Evolutionary conservation across 1,139 yeast species (phyloP).

Genomic region (Yamadazyma dushanensis): DNA sequence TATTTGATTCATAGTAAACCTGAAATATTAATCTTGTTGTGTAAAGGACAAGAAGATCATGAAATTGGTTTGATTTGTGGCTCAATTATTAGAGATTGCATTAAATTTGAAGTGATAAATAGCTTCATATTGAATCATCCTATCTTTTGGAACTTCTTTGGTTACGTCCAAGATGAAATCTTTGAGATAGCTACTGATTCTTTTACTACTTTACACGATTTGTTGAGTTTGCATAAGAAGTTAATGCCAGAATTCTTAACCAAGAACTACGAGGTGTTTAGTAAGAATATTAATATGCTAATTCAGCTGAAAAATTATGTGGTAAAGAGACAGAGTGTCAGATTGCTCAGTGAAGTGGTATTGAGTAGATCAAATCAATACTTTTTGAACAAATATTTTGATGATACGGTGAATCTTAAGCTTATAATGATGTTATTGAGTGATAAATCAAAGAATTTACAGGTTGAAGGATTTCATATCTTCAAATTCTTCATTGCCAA

Average conservation of each 20-base stretch:
- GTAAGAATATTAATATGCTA: slow-evolving; percentile 60
- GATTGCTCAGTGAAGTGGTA: slow-evolving; percentile 75
- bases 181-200: slow-evolving; percentile 93
- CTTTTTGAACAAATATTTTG: slow-evolving; percentile 76
- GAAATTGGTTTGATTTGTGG: slow-evolving; percentile 79
- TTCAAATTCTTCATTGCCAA: slow-evolving; percentile 94
- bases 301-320: slow-evolving; percentile 83
- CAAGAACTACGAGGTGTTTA: slow-evolving; percentile 56
- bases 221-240: slow-evolving; percentile 67
- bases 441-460: slow-evolving; percentile 86
- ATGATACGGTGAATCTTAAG: slow-evolving; percentile 78
- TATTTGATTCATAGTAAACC: slow-evolving; percentile 65
- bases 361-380: slow-evolving; percentile 69
- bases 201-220: slow-evolving; percentile 71
- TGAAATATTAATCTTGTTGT: slow-evolving; percentile 58
- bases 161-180: slow-evolving; percentile 69
- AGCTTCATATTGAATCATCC: slow-evolving; percentile 54
- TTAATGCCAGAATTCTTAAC: slow-evolving; percentile 69
- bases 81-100: slow-evolving; percentile 79
- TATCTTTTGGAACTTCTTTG: slow-evolving; percentile 79
- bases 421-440: slow-evolving; percentile 82
- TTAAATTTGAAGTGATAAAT: slow-evolving; percentile 74
- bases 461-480: slow-evolving; percentile 87
- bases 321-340: slow-evolving; percentile 86
- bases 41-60: slow-evolving; percentile 68